Evolutionary conservation across 2,329 filamentous ascomycete species (phyloP), one percentile per base, ranked within the genome.

Genomic region (Colletotrichum tropicicola): DNA sequence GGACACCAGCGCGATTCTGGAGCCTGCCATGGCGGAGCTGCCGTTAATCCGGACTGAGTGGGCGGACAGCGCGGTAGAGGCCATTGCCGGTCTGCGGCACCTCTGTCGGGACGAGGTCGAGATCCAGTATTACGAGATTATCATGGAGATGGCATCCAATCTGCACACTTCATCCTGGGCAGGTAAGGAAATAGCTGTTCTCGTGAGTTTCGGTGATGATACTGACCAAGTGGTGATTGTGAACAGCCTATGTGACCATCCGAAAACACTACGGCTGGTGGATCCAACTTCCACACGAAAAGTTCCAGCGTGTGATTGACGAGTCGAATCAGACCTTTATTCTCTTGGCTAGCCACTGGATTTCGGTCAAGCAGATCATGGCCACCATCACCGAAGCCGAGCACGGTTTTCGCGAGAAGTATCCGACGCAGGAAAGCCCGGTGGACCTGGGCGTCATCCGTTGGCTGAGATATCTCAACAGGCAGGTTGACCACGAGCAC

Each of bases 361-460:
- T 87, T 51, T 78, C 82, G 7, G 69, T 87, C 45, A 82, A 85
- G 70, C 82, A 85, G 73, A 81, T 87, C 70, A 86, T 87, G 84
- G 74, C 76, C 3, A 77, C 78, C 19, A 82, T 86, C 61, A 83
- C 77, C 3, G 76, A 81, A 55, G 70, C 70, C 32, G 82, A 85
- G 70, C 69, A 74, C 48, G 68, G 70, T 30, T 73, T 73, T 21
- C 70, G 74, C 28, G 70, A 73, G 41, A 78, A 76, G 67, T 30
- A 69, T 13, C 74, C 72, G 9, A 39, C 62, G 7, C 47, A 73
- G 13, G 54, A 53, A 21, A 62, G 68, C 25, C 52, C 5, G 71
- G 25, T 77, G n/a, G 82, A 83, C 59, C 70, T 77, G 7, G 84
- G 83, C 2, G 82, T 83, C 57, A 69, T 76, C 12, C 74, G 83